Evolutionary conservation across 2,329 filamentous ascomycete genomes (phyloP), one percentile per base, ranked within the genome.

Genomic region (Ceratocystis lukuohia): DNA sequence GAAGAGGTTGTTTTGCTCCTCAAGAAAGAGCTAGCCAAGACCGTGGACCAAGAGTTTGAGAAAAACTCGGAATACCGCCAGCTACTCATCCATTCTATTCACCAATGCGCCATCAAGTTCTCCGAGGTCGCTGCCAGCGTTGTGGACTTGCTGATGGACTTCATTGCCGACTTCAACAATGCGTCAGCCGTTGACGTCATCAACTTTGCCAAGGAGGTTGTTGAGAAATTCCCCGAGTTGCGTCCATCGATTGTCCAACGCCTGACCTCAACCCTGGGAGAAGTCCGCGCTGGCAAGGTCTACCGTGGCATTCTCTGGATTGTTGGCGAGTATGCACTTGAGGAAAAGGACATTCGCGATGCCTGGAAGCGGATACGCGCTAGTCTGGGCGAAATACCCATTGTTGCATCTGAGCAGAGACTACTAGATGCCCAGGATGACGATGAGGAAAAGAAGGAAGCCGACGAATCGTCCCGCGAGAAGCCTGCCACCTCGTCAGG

Each of bases 21-120:
- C 68, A 99, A 99, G 80, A 99, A 99, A 76, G 94, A 99, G 74
- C 84, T 99, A 33, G 87, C 91, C 69, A 99, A 97, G 82, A 99
- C 94, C 0, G 91, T 97, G 56, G 92, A 99, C 73, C 92, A 97
- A 76, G 92, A 96, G 76, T 97, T 96, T 77, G 94, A 99, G 80
- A 97, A 97, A 84, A 96, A 95, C 77, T 86, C 85, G 74, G 92
- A 96, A 76, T 96, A 96, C 76, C 88, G 94, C 71, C 92, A 95
- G 73, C 83, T 99, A 7, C 82, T 99, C 69, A 97, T 99, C 71
- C 91, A 96, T 76, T 91, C 92, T 46, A 99, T 99, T 73, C 94
- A 99, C 76, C 91, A 95, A 75, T 97, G 94, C 76, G 94, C 94
- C 71, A 97, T 99, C 81, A 96, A 96, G 74, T 97, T 97, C 79